A percentile compares a stretch with the other conserved stretches of the same genome.
These are phyloP conservation scores for Ustilago cynodontis DNA, from an alignment of 1,284 basidiomycete genomes.

Conservation along the genomic window DNA sequence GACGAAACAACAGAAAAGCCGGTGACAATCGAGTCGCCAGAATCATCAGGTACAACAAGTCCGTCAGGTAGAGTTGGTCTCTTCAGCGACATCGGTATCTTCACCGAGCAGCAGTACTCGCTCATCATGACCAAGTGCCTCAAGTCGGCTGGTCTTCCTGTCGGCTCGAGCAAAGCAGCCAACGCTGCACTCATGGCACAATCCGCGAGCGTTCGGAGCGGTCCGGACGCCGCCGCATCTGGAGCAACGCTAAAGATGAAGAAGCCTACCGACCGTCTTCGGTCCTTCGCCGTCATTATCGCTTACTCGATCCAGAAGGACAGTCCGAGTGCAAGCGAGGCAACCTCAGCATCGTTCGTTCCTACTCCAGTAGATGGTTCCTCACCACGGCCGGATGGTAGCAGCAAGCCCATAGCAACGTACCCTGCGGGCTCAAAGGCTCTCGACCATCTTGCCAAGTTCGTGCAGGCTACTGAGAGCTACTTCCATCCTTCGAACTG, in stretches of 20 bases:
- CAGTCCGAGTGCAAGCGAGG: constrained; percentile 72
- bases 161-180: constrained; percentile 70
- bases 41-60: constrained; percentile 21
- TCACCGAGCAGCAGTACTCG: constrained; percentile 86
- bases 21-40: constrained; percentile 3
- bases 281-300: constrained; percentile 85
- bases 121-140: constrained; percentile 88
- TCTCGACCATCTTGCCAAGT: constrained; percentile 85
- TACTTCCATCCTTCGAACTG: constrained; percentile 83
- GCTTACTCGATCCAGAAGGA: constrained; percentile 93
- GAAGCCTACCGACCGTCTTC: constrained; percentile 79
- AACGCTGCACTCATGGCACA: constrained; percentile 65
- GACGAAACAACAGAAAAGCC: neutral
- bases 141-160: constrained; percentile 81
- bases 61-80: constrained; percentile 62
- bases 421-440: constrained; percentile 89
- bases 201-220: constrained; percentile 64
- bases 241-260: constrained; percentile 81
- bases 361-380: constrained; percentile 31
- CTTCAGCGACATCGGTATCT: constrained; percentile 86
- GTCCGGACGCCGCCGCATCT: constrained; percentile 74
- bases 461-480: constrained; percentile 91
- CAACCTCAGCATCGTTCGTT: constrained; percentile 28
- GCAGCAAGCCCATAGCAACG: constrained; percentile 51
- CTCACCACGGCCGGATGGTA: constrained; percentile 7